Evolutionary conservation across 768 basidiomycete genomes (phyloP).

Genomic region (Amanita thiersii): DNA sequence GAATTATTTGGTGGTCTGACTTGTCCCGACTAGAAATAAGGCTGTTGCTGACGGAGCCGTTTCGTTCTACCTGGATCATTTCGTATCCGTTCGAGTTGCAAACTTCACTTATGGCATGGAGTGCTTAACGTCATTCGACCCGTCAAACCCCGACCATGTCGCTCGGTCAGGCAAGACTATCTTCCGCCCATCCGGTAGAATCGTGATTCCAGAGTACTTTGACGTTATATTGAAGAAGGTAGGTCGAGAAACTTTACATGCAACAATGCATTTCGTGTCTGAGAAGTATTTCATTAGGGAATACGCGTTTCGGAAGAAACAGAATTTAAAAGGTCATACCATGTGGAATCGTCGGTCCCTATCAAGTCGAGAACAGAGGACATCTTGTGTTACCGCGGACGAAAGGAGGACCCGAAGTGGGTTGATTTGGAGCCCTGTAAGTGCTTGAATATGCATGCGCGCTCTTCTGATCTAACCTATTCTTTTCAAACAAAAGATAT

Average conservation of each 20-base stretch:
- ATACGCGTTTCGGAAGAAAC: slow-evolving; percentile 35
- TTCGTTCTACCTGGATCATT: slow-evolving; percentile 46
- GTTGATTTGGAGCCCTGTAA: slow-evolving; percentile 20
- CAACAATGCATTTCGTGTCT: neutral
- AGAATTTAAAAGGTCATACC: slow-evolving; percentile 32
- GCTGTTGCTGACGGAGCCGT: neutral
- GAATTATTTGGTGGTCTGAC: neutral
- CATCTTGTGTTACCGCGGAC: slow-evolving; percentile 21
- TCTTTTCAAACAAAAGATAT: slow-evolving; percentile 12
- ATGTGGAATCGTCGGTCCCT: slow-evolving; percentile 17
- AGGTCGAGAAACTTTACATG: neutral
- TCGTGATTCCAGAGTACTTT: slow-evolving; percentile 31
- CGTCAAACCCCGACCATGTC: slow-evolving; percentile 30
- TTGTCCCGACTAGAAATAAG: neutral
- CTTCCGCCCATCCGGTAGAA: slow-evolving; percentile 27
- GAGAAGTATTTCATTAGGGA: slow-evolving; percentile 22
- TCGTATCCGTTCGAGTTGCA: slow-evolving; percentile 39
- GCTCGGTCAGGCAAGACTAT: slow-evolving; percentile 22
- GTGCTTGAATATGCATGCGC: slow-evolving; percentile 2
- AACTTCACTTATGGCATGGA: slow-evolving; percentile 37
- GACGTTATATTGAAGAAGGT: slow-evolving; percentile 36
- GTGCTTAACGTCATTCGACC: slow-evolving; percentile 13
- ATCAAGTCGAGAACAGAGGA: slow-evolving; percentile 13
- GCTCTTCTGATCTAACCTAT: neutral
- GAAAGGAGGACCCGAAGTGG: slow-evolving; percentile 17